Percentiles rank a stretch among this genome's conserved stretches.
Evolutionary conservation across 192 early-diverging fungal genomes (phyloP).

Genomic region (Thamnidium elegans): DNA sequence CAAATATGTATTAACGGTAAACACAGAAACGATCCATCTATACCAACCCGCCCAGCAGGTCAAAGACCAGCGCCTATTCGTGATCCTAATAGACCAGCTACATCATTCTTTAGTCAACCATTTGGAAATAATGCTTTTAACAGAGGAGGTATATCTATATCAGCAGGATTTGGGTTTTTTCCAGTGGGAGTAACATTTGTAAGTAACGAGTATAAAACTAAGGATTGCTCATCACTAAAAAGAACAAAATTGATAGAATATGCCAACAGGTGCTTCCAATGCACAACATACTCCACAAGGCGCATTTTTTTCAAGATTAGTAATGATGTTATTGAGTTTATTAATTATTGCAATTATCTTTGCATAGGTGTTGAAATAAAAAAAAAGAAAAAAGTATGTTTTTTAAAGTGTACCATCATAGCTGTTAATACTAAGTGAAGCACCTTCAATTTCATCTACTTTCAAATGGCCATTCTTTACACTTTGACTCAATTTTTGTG

Average conservation of each 20-base stretch:
- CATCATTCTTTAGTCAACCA: slow-evolving; percentile 37
- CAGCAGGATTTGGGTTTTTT: slow-evolving; percentile 68
- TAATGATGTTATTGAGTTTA: slow-evolving; percentile 79
- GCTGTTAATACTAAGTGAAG: slow-evolving; percentile 17
- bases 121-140: slow-evolving; percentile 22
- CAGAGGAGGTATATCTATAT: slow-evolving; percentile 57
- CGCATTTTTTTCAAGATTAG: slow-evolving; percentile 77
- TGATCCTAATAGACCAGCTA: slow-evolving; percentile 49
- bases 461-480: slow-evolving; percentile 33
- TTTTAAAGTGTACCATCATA: slow-evolving; percentile 22
- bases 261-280: slow-evolving; percentile 36
- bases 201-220: slow-evolving; percentile 28
- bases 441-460: slow-evolving; percentile 33
- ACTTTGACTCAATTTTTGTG: slow-evolving; percentile 40
- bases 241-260: background rate
- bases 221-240: background rate
- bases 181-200: slow-evolving; percentile 65
- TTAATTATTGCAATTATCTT: slow-evolving; percentile 75
- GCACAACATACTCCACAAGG: slow-evolving; percentile 54
- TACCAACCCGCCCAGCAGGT: slow-evolving; percentile 74
- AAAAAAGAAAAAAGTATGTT: slow-evolving; percentile 24
- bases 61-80: slow-evolving; percentile 69
- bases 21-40: slow-evolving; percentile 34
- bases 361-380: slow-evolving; percentile 42
- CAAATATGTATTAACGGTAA: background rate